A percentile compares a stretch with the other conserved stretches of the same genome.
Conservation (phyloP, 192 early-diverging fungal species). For the Backusella luteola region DNA sequence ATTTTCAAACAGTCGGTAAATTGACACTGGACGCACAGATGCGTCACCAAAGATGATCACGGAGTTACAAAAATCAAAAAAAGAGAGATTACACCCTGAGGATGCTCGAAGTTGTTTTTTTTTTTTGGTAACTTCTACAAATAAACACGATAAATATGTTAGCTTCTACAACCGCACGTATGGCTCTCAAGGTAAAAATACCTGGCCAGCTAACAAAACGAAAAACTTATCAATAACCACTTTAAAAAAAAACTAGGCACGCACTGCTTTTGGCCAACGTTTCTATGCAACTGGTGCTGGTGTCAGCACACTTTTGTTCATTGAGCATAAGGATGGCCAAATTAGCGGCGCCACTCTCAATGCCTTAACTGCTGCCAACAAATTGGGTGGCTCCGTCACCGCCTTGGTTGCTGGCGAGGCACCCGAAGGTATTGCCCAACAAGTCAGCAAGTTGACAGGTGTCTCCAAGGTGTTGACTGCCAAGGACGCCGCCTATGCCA, state of each 20-base stretch:
- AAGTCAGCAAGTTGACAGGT: constrained; percentile 61
- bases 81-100: background rate
- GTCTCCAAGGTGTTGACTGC: constrained; percentile 83
- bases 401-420: constrained; percentile 83
- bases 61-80: background rate
- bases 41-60: background rate
- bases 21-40: background rate
- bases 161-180: constrained; percentile 13
- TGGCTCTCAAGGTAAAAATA: constrained; percentile 9
- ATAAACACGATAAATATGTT: constrained; percentile 8
- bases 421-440: constrained; percentile 61
- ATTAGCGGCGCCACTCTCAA: constrained; percentile 75
- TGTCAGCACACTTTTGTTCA: constrained; percentile 77
- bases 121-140: background rate
- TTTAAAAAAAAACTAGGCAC: constrained; percentile 13
- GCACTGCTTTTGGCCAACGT: constrained; percentile 12
- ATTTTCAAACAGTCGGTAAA: no score
- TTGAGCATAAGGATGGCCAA: constrained; percentile 83
- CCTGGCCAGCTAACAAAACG: background rate
- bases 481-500: constrained; percentile 74
- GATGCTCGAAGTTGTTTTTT: background rate
- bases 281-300: constrained; percentile 50
- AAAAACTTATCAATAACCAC: background rate
- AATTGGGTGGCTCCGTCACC: constrained; percentile 78
- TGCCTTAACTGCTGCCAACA: constrained; percentile 83